Percentiles rank a stretch among this genome's conserved stretches.
Conservation (phyloP, 176 grass and related monocot species). For the Musa beccarii region DNA sequence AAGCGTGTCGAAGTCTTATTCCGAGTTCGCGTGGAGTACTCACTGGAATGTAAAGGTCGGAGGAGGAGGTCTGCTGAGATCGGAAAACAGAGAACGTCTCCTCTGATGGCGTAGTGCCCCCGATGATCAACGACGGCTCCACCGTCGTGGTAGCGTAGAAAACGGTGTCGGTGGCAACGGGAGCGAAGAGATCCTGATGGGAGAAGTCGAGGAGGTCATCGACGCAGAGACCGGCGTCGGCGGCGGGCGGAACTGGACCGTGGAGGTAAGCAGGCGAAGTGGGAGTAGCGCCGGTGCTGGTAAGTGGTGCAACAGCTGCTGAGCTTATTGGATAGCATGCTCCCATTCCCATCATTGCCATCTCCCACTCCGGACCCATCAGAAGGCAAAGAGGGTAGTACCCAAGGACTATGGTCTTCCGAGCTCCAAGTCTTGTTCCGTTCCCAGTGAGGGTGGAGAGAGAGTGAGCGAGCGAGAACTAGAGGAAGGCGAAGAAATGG, state of each 20-base stretch:
- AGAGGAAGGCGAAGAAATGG: conserved; percentile 25
- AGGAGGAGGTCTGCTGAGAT: conserved; percentile 39
- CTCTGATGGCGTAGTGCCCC: conserved; percentile 2
- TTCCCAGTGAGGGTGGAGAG: neutral
- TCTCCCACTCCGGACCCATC: conserved; percentile 81
- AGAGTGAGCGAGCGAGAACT: conserved; percentile 21
- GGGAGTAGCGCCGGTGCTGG: neutral
- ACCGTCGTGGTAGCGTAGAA: conserved; percentile 23
- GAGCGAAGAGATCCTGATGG: conserved; percentile 61
- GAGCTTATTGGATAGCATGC: conserved; percentile 9
- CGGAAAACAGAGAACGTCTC: conserved; percentile 50
- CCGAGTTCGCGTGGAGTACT: conserved; percentile 5
- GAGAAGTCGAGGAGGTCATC: conserved; percentile 80
- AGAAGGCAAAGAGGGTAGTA: neutral
- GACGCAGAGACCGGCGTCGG: conserved; percentile 39
- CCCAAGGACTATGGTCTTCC: no score
- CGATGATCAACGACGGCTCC: conserved; percentile 10
- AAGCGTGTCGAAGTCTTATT: neutral
- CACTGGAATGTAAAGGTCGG: conserved; percentile 90
- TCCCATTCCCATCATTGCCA: conserved; percentile 70
- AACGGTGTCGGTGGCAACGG: neutral
- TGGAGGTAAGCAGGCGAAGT: conserved; percentile 28
- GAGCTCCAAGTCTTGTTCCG: no score
- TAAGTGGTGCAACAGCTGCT: neutral
- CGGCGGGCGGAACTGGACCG: conserved; percentile 38